Evolutionary conservation across 225 moss, liverwort and hornwort species (phyloP), one percentile per base, ranked within the genome.

Genomic region (Straminergon stramineum): DNA sequence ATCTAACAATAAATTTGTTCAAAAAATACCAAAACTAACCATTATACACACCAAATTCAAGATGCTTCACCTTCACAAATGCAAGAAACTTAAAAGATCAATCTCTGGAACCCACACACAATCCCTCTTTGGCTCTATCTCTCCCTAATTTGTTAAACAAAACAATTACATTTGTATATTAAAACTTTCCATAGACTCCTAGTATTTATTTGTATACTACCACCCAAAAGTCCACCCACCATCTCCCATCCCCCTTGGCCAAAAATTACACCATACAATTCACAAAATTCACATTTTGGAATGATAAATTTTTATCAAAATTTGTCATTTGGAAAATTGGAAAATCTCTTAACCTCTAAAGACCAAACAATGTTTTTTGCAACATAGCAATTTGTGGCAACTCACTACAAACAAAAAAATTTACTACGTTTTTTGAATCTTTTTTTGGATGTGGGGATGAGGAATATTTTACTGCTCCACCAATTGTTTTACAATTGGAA

Each of bases 31-130:
- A 48, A 75, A 31, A 31, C 48, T 31, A 8, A 1, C 19, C 45
- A 75, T 48, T 74, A 3, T 1, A 51, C 11, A 17, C 4, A 73
- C 5, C 43, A 73, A 73, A 73, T 6, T 28, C 45, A 73, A 73
- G 10, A 45, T 43, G 3, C 28, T 43, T 45, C 3, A 27, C 26
- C 27, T 27, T 43, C 16, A 41, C 6, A 19, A 51, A 75, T 51
- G 32, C 4, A 76, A 9, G 4, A 51, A 75, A 75, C 18, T 75
- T 48, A 4, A 2, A 75, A 75, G 48, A 48, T 12, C 19, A 17
- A 9, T 2, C 2, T 1, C 0, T 1, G 0, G 6, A 48, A 19
- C 2, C 17, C 1, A 10, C 1, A 18, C 3, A 11, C 11, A 75
- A 10, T 31, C 31, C 6, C 17, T 19, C 27, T 2, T 31, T 19